Evolutionary conservation across 495 filamentous ascomycete genomes (phyloP).

Genomic region (Hamigera avellanea): DNA sequence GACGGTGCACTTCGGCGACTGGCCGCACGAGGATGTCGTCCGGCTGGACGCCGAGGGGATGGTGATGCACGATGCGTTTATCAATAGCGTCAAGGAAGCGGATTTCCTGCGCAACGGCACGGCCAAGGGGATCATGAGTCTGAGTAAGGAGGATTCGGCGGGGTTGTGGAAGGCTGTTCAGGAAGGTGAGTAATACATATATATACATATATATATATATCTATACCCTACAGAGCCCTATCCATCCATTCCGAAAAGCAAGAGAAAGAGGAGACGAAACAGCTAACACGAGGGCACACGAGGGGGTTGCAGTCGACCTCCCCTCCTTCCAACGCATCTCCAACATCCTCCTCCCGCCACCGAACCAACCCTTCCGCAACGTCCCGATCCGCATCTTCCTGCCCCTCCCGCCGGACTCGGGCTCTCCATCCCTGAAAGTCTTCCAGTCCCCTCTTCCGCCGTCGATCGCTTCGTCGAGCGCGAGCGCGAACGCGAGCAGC

Average conservation of each 20-base stretch:
- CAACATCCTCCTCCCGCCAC: constrained; percentile 64
- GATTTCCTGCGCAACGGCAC: constrained; percentile 87
- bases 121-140: constrained; percentile 83
- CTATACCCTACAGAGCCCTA: too few species aligned
- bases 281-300: too few species aligned
- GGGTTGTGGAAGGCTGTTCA: constrained; percentile 76
- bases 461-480: constrained; percentile 17
- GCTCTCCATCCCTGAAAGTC: constrained; percentile 45
- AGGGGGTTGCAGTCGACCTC: constrained; percentile 76
- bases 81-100: constrained; percentile 92
- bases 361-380: constrained; percentile 59
- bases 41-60: constrained; percentile 49
- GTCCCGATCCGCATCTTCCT: constrained; percentile 83
- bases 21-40: constrained; percentile 53
- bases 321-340: constrained; percentile 61
- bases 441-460: constrained; percentile 57
- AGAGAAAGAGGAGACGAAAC: too few species aligned
- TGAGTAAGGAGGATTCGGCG: constrained; percentile 80
- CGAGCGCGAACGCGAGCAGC: constrained; percentile 11
- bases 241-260: too few species aligned
- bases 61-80: constrained; percentile 69
- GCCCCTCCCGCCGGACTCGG: constrained; percentile 47
- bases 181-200: constrained; percentile 60
- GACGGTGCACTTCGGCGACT: constrained; percentile 67
- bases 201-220: constrained; percentile 1